Conservation (phyloP, 768 basidiomycete species). For the Tulasnella sp. region DNA sequence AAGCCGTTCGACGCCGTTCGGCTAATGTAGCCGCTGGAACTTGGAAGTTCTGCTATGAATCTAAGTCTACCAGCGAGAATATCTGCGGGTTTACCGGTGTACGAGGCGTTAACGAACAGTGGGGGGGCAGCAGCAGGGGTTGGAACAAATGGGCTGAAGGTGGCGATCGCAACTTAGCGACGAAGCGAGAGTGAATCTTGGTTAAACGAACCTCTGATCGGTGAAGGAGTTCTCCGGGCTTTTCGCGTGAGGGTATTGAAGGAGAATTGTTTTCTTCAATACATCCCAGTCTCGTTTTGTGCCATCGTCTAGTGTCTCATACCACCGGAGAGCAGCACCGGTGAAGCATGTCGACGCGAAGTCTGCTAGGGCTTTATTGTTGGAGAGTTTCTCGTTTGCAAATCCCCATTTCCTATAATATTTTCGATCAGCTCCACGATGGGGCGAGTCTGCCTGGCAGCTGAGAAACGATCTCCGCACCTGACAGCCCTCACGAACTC, state of each 20-base stretch:
- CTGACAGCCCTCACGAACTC: neutral
- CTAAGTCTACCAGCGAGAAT: neutral
- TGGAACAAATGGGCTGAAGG: neutral
- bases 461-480: neutral
- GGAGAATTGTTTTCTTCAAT: neutral
- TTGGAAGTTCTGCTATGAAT: neutral
- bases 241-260: neutral
- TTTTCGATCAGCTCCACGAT: neutral
- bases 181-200: neutral
- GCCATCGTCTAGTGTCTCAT: neutral
- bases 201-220: neutral
- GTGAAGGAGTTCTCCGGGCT: neutral
- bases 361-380: neutral
- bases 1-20: neutral
- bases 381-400: neutral
- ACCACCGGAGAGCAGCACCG: neutral
- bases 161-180: neutral
- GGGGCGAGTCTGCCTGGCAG: neutral
- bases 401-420: neutral
- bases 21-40: neutral
- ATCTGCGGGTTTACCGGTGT: neutral
- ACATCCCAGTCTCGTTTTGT: neutral
- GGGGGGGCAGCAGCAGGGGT: neutral
- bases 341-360: neutral
- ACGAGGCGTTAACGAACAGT: neutral